Conservation (phyloP, 1,284 basidiomycete genomes). For the Prillingera fragicola region DNA sequence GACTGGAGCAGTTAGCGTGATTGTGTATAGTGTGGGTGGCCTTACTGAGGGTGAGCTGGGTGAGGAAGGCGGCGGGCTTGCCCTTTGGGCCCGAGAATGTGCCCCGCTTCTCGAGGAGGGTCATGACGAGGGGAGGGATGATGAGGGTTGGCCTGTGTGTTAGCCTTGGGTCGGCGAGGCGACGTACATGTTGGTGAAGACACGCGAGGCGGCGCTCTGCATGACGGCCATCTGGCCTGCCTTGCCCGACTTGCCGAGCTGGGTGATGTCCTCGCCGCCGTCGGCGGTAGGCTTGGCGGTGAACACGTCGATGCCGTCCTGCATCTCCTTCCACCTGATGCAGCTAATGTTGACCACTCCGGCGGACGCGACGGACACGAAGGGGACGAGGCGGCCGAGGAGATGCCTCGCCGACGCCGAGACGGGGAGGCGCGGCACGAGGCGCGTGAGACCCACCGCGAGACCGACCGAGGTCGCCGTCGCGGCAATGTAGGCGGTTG, state of each 20-base stretch:
- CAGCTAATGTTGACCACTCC: slow-evolving; percentile 53
- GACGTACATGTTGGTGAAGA: slow-evolving; percentile 54
- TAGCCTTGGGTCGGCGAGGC: not conserved
- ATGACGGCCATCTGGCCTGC: slow-evolving; percentile 53
- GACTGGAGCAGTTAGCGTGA: slow-evolving; percentile 36
- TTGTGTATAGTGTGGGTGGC: slow-evolving; percentile 5
- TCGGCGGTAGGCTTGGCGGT: slow-evolving; percentile 26
- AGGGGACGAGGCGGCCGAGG: slow-evolving; percentile 51
- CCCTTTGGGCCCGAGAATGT: slow-evolving; percentile 48
- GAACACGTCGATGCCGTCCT: slow-evolving; percentile 53
- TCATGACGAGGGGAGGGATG: slow-evolving; percentile 52
- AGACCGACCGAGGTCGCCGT: slow-evolving; percentile 52
- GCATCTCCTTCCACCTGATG: slow-evolving; percentile 57
- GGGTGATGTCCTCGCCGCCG: slow-evolving; percentile 35
- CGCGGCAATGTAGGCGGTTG: slow-evolving; percentile 52
- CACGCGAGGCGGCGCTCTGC: slow-evolving; percentile 52
- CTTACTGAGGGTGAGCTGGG: slow-evolving; percentile 46
- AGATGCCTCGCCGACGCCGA: slow-evolving; percentile 40
- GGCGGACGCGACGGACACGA: slow-evolving; percentile 52
- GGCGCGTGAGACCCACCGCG: slow-evolving; percentile 51
- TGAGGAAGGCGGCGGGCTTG: slow-evolving; percentile 29
- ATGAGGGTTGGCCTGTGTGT: slow-evolving; percentile 51
- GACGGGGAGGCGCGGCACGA: slow-evolving; percentile 48
- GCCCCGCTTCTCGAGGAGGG: slow-evolving; percentile 46
- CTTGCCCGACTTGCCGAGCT: slow-evolving; percentile 49